phyloP scores from a whole-genome alignment of 164 flowering plant species.

The Vitis vinifera region ASM3070453v1 NC_081809.1:24940001-24940500 shows the following conservation, averaged over 20 bases:
- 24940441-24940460: conserved; percentile 75
- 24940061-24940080: too few species aligned
- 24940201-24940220: neutral
- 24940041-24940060: too few species aligned
- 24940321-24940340: neutral
- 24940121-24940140: too few species aligned
- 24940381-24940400: neutral
- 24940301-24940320: too few species aligned
- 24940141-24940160: too few species aligned
- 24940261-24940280: neutral
- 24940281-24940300: neutral
- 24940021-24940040: too few species aligned
- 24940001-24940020: too few species aligned
- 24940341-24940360: neutral
- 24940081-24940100: too few species aligned
- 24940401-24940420: neutral
- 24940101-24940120: too few species aligned
- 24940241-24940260: too few species aligned
- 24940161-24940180: too few species aligned
- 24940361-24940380: neutral
- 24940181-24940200: too few species aligned
- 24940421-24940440: neutral
- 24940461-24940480: conserved; percentile 49
- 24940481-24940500: conserved; percentile 49
- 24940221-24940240: neutral